Evolutionary conservation across 208 protist species (phyloP), one percentile per base, ranked within the genome.

Genomic region (Spironucleus salmonicida): DNA sequence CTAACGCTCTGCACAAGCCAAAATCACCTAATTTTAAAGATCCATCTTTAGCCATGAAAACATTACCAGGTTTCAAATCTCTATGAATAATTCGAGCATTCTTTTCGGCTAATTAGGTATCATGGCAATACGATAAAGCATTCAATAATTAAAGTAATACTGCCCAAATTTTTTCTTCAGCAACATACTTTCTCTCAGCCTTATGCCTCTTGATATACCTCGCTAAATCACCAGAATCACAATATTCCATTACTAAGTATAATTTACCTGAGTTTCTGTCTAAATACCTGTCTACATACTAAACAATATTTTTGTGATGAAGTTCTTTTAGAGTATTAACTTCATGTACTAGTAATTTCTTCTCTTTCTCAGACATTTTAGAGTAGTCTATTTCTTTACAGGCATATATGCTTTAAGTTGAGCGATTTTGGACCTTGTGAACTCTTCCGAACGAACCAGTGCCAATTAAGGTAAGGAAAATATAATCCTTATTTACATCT

Each of bases 281-380:
- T 1, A 81, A 11, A 41, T 75, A 74, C 2, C 78, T 7, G 58
- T 81, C 78, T 26, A 75, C 42, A 39, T 81, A 71, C 32, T 11
- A 45, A 26, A 77, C 74, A 35, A 77, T 77, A 19, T 77, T 13
- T 32, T 64, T 7, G 59, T 77, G 74, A 32, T 41, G 19, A 2
- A 77, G 49, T 32, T 77, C 74, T n/a, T 59, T 64, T 2, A 77
- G 74, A 9, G 45, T 62, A 35, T 77, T 77, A 34, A 92, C 89
- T 75, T 92, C 90, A 40, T 77, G 74, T 11, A 92, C 90, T 0
- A 92, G 74, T 53, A 88, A 58, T 71, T 88, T 71, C 71, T 92
- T 92, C 68, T 92, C 90, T 75, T 88, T 88, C 53, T 91, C 87
- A 57, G 41, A 78, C 90, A 92, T 92, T 29, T 76, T 26, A 2